A percentile compares a stretch with the other conserved stretches of the same genome.
Conservation (phyloP, 306 rosid genomes). For the Myrica gale region DNA sequence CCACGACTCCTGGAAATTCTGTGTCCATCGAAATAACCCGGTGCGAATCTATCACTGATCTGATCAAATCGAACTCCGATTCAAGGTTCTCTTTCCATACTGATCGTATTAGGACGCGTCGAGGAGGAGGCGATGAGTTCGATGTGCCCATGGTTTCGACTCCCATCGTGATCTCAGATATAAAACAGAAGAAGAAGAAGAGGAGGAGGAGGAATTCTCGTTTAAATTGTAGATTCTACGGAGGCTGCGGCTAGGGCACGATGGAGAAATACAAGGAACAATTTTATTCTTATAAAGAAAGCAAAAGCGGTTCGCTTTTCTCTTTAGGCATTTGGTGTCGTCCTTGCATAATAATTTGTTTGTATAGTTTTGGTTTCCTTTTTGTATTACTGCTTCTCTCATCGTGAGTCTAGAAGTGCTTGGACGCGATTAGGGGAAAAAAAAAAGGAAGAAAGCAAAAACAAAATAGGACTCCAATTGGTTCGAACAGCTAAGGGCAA, state of each 20-base stretch:
- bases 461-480: too few species aligned
- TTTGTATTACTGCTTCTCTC: too few species aligned
- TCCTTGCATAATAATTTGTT: not conserved
- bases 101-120: constrained; percentile 40
- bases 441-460: too few species aligned
- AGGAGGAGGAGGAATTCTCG: not conserved
- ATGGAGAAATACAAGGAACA: not conserved
- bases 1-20: constrained; percentile 73
- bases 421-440: too few species aligned
- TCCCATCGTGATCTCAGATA: not conserved
- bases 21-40: constrained; percentile 70
- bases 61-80: constrained; percentile 46
- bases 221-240: not conserved
- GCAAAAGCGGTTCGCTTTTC: not conserved
- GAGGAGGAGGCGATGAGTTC: constrained; percentile 8
- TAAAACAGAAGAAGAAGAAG: not conserved
- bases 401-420: too few species aligned
- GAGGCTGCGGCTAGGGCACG: not conserved
- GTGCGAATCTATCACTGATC: constrained; percentile 34
- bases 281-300: not conserved
- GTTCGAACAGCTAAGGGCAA: too few species aligned
- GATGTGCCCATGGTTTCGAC: constrained; percentile 28
- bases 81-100: constrained; percentile 60
- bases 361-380: too few species aligned
- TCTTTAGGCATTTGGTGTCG: not conserved